Evolutionary conservation across 2,329 filamentous ascomycete species (phyloP).

Genomic region (Scleromitrula shiraiana): DNA sequence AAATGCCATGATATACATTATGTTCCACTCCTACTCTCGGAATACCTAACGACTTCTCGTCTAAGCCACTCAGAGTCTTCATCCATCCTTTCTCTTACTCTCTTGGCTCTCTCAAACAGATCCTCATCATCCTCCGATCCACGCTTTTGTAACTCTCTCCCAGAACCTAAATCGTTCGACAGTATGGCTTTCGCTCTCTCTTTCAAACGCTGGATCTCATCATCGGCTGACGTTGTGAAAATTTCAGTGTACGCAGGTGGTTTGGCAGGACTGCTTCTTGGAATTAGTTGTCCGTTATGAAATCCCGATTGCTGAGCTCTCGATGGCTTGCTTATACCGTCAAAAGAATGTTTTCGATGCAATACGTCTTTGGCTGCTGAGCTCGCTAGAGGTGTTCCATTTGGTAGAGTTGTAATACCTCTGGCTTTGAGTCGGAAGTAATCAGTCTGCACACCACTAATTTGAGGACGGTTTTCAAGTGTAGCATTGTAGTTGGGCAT

Average conservation of each 20-base stretch:
- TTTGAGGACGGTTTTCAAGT: constrained; percentile 20
- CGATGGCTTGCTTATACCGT: constrained; percentile 18
- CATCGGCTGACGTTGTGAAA: constrained; percentile 9
- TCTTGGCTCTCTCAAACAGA: constrained; percentile 29
- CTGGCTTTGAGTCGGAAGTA: constrained; percentile 32
- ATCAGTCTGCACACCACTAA: constrained; percentile 30
- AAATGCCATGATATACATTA: constrained; percentile 13
- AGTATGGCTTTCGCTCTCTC: constrained; percentile 21
- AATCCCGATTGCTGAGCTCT: constrained; percentile 12
- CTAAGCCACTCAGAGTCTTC: constrained; percentile 28
- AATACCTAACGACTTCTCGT: constrained; percentile 20
- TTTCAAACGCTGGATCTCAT: constrained; percentile 21
- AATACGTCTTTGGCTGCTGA: constrained; percentile 23
- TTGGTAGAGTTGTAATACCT: constrained; percentile 26
- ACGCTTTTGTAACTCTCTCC: constrained; percentile 13
- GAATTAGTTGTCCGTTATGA: constrained; percentile 3
- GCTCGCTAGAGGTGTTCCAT: constrained; percentile 26
- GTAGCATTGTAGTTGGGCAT: constrained; percentile 18
- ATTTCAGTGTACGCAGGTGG: constrained; percentile 1
- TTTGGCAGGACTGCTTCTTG: constrained; percentile 22
- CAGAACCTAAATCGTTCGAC: constrained; percentile 12
- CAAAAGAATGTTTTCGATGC: constrained; percentile 22
- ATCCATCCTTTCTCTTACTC: constrained; percentile 29
- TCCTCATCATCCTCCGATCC: constrained; percentile 23
- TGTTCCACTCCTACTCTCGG: constrained; percentile 20